Evolutionary conservation across 2,329 filamentous ascomycete genomes (phyloP).

Genomic region (Pseudocercospora crystallina): DNA sequence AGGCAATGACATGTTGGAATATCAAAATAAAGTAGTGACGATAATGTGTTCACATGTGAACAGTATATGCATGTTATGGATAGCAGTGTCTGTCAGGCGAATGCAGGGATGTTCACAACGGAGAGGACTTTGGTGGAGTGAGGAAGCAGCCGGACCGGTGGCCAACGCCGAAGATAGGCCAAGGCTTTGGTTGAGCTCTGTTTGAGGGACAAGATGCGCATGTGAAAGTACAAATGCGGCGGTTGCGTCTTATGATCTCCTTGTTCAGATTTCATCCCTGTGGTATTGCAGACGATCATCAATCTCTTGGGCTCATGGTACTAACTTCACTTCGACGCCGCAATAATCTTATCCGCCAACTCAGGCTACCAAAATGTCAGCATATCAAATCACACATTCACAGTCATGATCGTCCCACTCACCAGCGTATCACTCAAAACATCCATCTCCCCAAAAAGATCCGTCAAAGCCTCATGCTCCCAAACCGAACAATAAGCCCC

Average conservation of each 20-base stretch:
- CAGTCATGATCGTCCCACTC: too few relatives aligned
- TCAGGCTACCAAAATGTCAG: slow-evolving; percentile 36
- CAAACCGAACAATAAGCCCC: slow-evolving; percentile 55
- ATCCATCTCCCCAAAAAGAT: slow-evolving; percentile 43
- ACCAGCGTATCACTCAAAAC: slow-evolving; percentile 5
- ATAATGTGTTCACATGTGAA: neutral
- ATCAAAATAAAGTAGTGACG: neutral
- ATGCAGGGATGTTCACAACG: too few relatives aligned
- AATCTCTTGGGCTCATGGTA: too few relatives aligned
- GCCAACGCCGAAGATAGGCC: neutral
- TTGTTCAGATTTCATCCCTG: too few relatives aligned
- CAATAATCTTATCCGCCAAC: slow-evolving; percentile 47
- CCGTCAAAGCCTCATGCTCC: slow-evolving; percentile 51
- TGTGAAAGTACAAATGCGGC: neutral
- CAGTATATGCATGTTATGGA: neutral
- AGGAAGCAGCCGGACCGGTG: slow-evolving; percentile 4
- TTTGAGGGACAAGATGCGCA: neutral
- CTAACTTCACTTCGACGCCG: slow-evolving; percentile 11
- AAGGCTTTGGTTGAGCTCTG: neutral
- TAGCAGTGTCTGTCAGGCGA: too few relatives aligned
- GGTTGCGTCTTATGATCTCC: too few relatives aligned
- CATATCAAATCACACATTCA: slow-evolving; percentile 31
- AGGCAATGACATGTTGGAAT: slow-evolving; percentile 17
- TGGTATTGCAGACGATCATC: too few relatives aligned
- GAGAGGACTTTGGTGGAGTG: too few relatives aligned